phyloP scores from a whole-genome alignment of 148 eudicot genomes.

The Persicaria maculosa region DNA sequence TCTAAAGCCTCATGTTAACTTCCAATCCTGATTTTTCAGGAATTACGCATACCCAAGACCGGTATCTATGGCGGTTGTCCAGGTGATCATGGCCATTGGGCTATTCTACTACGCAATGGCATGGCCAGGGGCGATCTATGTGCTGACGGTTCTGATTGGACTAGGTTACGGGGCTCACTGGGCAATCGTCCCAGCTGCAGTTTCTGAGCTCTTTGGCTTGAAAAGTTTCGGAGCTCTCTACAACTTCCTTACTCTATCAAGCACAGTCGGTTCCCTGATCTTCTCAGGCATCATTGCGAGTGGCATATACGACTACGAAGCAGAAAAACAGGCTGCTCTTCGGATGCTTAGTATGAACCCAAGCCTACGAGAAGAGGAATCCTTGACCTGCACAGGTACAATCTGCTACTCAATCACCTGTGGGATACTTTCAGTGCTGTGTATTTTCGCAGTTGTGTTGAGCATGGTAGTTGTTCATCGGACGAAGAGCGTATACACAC shows the following conservation, averaged over 20 bases:
- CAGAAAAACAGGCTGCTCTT: constrained; percentile 33
- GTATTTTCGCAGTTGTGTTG: constrained; percentile 29
- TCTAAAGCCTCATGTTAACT: too few species aligned
- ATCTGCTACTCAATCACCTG: constrained; percentile 55
- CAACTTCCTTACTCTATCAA: constrained; percentile 39
- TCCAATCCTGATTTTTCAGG: constrained; percentile 16
- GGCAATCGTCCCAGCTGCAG: constrained; percentile 54
- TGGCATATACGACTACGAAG: constrained; percentile 51
- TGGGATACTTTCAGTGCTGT: constrained; percentile 38
- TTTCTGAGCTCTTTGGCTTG: constrained; percentile 53
- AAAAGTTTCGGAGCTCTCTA: constrained; percentile 56
- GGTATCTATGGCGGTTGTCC: constrained; percentile 45
- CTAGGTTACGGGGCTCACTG: constrained; percentile 58
- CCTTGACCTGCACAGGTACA: constrained; percentile 34
- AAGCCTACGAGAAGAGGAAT: constrained; percentile 3
- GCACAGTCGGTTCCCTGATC: constrained; percentile 42
- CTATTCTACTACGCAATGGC: constrained; percentile 51
- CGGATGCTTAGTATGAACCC: background rate
- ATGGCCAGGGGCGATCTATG: constrained; percentile 45
- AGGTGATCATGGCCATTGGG: constrained; percentile 41
- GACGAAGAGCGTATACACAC: constrained; percentile 43
- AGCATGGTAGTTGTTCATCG: constrained; percentile 38
- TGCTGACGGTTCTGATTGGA: constrained; percentile 38
- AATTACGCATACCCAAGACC: constrained; percentile 54
- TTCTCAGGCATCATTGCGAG: constrained; percentile 45